Evolutionary conservation across 148 eudicot genomes (phyloP).

Genomic region (Diospyros lotus): DNA sequence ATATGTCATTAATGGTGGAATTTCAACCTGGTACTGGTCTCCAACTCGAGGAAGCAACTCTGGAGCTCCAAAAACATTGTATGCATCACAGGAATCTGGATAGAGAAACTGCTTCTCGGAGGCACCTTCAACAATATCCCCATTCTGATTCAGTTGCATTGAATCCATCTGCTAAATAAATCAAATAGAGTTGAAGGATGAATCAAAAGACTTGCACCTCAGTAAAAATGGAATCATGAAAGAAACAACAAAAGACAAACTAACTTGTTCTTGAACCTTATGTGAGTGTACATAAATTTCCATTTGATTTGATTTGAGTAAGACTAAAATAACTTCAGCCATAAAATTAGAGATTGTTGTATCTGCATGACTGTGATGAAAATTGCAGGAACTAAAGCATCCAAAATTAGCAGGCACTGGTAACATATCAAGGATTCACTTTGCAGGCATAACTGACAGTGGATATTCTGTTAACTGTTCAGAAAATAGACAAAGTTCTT

Average conservation of each 20-base stretch:
- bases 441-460: neutral
- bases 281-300: neutral
- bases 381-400: neutral
- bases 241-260: neutral
- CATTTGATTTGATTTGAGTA: neutral
- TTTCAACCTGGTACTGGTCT: slow-evolving; percentile 58
- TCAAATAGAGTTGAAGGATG: neutral
- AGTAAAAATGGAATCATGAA: neutral
- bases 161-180: slow-evolving; percentile 41
- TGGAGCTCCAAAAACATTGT: slow-evolving; percentile 42
- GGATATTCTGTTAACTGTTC: neutral
- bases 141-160: slow-evolving; percentile 21
- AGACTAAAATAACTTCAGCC: neutral
- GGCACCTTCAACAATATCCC: slow-evolving; percentile 19
- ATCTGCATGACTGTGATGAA: neutral
- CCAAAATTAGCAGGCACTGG: neutral
- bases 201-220: neutral
- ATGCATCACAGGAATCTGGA: slow-evolving; percentile 15
- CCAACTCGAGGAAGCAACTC: slow-evolving; percentile 56
- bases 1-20: slow-evolving; percentile 33
- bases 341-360: neutral
- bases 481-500: neutral
- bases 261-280: neutral
- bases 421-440: neutral
- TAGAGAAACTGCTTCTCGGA: slow-evolving; percentile 21